These are phyloP conservation scores for Wallacemonas collosoma DNA, from an alignment of 208 protist genomes.

Conservation along the genomic window DNA sequence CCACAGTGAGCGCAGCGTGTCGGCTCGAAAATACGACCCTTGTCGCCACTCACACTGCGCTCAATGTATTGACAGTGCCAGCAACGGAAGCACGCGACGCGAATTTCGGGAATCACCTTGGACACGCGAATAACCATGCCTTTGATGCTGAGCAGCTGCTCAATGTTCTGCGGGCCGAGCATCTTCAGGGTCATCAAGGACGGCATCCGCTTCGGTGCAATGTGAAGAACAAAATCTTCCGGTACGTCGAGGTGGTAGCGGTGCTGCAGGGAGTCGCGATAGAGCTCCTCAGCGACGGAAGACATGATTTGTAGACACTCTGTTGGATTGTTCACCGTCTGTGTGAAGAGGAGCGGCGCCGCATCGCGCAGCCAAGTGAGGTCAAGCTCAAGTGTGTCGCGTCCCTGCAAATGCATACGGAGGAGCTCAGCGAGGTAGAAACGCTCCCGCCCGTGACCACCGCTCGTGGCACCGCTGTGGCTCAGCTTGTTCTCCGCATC, in stretches of 20 bases:
- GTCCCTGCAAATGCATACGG: constrained; percentile 72
- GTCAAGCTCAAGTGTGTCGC: constrained; percentile 73
- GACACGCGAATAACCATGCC: constrained; percentile 94
- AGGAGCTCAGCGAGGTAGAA: constrained; percentile 81
- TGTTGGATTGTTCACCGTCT: constrained; percentile 76
- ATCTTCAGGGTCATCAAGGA: constrained; percentile 66
- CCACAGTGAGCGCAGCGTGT: constrained; percentile 93
- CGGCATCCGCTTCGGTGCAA: constrained; percentile 70
- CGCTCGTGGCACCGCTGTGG: not conserved
- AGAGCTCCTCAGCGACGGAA: constrained; percentile 77
- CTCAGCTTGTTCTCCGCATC: not conserved
- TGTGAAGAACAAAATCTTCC: constrained; percentile 62
- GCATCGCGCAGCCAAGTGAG: constrained; percentile 54
- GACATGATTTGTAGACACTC: constrained; percentile 91
- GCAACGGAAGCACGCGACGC: constrained; percentile 96
- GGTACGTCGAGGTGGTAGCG: constrained; percentile 46
- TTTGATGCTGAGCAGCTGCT: constrained; percentile 84
- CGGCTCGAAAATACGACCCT: constrained; percentile 96
- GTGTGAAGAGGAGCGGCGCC: constrained; percentile 56
- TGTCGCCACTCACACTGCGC: constrained; percentile 76
- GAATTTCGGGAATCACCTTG: constrained; percentile 93
- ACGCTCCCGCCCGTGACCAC: constrained; percentile 22
- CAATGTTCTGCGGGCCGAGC: constrained; percentile 75
- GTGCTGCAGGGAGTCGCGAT: constrained; percentile 51
- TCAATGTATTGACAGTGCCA: constrained; percentile 89